A percentile compares a stretch with the other conserved stretches of the same genome.
phyloP scores from a whole-genome alignment of 495 filamentous ascomycete species.

The Neurospora hispaniola region DNA sequence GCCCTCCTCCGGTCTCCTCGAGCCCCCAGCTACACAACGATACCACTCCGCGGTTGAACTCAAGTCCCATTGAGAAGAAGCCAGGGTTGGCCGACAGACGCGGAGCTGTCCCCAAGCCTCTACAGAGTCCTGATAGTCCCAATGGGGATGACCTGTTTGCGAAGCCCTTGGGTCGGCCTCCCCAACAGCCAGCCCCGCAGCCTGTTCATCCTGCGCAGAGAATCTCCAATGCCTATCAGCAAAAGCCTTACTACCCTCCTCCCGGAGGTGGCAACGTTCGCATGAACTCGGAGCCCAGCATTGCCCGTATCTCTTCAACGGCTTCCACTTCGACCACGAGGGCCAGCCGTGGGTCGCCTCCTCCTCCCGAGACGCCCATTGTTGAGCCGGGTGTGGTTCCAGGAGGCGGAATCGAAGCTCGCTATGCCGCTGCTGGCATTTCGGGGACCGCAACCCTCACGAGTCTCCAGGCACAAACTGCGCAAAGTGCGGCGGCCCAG shows the following conservation, averaged over 20 bases:
- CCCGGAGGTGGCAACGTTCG: conserved; percentile 23
- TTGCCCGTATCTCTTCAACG: conserved; percentile 76
- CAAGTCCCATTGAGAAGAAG: conserved; percentile 41
- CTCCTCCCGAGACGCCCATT: conserved; percentile 91
- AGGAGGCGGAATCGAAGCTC: conserved; percentile 73
- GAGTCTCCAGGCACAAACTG: conserved; percentile 68
- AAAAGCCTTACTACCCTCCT: conserved; percentile 39
- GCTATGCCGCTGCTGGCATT: conserved; percentile 82
- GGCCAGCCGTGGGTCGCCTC: conserved; percentile 84
- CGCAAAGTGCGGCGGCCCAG: conserved; percentile 69
- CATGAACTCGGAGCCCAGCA: conserved; percentile 27
- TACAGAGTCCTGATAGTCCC: conserved; percentile 61
- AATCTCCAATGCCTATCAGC: conserved; percentile 37
- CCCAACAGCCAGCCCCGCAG: conserved; percentile 9
- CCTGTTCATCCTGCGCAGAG: conserved; percentile 15
- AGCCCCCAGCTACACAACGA: conserved; percentile 27
- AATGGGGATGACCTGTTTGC: conserved; percentile 56
- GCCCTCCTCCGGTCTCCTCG: conserved; percentile 23
- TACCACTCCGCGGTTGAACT: conserved; percentile 30
- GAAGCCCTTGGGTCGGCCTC: conserved; percentile 32
- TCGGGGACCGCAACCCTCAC: conserved; percentile 72
- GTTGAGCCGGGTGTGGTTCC: conserved; percentile 58
- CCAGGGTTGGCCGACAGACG: conserved; percentile 56
- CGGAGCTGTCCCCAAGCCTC: conserved; percentile 62
- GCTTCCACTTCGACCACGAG: conserved; percentile 89